Conservation (phyloP, 202 grass and related monocot genomes). For the Schoenoplectus triqueter region DNA sequence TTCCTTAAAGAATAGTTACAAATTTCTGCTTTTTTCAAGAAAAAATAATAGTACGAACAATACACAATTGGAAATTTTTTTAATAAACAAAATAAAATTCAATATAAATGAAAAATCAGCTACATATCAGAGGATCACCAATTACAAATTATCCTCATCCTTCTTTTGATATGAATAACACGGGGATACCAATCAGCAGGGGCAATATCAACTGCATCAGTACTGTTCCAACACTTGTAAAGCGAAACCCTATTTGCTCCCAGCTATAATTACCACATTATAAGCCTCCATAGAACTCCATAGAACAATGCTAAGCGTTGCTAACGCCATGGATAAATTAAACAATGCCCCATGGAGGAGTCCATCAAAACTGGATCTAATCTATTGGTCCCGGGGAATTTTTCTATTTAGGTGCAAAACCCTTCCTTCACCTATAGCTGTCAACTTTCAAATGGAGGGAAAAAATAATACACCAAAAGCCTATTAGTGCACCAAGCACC, state of each 20-base stretch:
- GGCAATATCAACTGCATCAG: slow-evolving; percentile 46
- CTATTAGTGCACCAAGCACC: slow-evolving; percentile 70
- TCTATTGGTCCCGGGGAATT: too few species aligned
- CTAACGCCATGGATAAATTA: slow-evolving; percentile 16
- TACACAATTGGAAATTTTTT: slow-evolving; percentile 37
- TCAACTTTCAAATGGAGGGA: too few species aligned
- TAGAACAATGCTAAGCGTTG: background rate
- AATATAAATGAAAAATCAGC: slow-evolving; percentile 45
- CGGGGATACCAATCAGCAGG: slow-evolving; percentile 52
- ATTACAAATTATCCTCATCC: slow-evolving; percentile 47
- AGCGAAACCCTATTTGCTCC: slow-evolving; percentile 55
- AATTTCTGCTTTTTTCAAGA: slow-evolving; percentile 1
- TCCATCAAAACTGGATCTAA: too few species aligned
- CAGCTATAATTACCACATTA: slow-evolving; percentile 43
- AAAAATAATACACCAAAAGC: slow-evolving; percentile 18
- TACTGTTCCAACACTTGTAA: slow-evolving; percentile 44
- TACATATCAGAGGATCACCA: slow-evolving; percentile 51
- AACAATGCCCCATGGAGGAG: background rate
- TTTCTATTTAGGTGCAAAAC: too few species aligned
- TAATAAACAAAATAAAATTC: slow-evolving; percentile 45
- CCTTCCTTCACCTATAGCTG: too few species aligned
- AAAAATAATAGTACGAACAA: slow-evolving; percentile 38
- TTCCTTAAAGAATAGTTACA: slow-evolving; percentile 40
- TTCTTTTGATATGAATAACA: slow-evolving; percentile 46
- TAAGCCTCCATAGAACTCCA: background rate